Evolutionary conservation across 2,329 filamentous ascomycete species (phyloP), one percentile per base, ranked within the genome.

Genomic region (Colletotrichum truncatum): DNA sequence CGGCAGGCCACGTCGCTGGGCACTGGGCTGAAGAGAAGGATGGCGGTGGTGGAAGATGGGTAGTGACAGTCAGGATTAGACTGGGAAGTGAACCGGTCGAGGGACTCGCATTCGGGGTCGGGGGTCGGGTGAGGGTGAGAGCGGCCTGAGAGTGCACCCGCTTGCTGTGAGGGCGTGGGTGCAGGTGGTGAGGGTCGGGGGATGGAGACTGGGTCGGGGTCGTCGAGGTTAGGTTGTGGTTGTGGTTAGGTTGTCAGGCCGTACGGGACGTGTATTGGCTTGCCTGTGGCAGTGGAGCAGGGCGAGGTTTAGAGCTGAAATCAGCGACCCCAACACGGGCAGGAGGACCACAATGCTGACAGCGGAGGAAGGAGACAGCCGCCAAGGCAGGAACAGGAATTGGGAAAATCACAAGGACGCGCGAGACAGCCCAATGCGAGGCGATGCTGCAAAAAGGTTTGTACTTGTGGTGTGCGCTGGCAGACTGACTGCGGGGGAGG

Each of bases 201-300:
- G 38, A 32, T 49, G 63, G 28, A 51, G 54, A 59, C 54, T 34
- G 49, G 58, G 63, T 51, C 57, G 57, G 60, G 63, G 63, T 66
- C 51, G 63, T 61, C 36, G 51, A 66, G 49, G 57, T 63, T 62
- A 51, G 63, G 57, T 65, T 55, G 55, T 64, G 41, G 41, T 46
- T 48, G 41, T 36, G 30, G 41, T 57, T 41, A 25, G 43, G 43
- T 46, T 14, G 43, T 28, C 26, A 46, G 18, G 43, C 43, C 23
- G 43, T 34, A 30, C 46, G 18, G 14, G 11, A 34, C 26, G n/a
- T 30, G 25, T 16, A 26, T 32, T 49, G 36, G 51, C 51, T 53
- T 56, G 62, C 56, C 48, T 53, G 57, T 60, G 62, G 62, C 32
- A 61, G 62, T 64, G 62, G 62, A 64, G 56, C 48, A 64, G 46